phyloP scores from a whole-genome alignment of 2,329 filamentous ascomycete genomes.

The Alternaria arborescens region DNA sequence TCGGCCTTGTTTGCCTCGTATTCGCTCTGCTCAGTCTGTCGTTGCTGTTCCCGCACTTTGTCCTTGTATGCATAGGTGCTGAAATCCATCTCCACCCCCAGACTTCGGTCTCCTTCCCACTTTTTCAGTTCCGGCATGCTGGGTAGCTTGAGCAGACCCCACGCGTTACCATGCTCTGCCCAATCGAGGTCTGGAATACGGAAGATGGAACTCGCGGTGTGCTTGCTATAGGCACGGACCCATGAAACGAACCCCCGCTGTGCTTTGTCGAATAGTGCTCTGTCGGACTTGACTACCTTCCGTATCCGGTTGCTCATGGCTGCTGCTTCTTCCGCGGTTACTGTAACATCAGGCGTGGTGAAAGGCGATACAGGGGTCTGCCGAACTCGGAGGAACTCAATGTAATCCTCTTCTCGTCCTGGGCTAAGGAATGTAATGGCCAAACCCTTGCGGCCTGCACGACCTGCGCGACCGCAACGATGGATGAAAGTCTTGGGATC shows the following conservation, averaged over 20 bases:
- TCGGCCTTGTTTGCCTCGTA: slow-evolving; percentile 25
- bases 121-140: slow-evolving; percentile 84
- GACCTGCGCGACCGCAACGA: slow-evolving; percentile 69
- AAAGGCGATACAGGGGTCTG: slow-evolving; percentile 82
- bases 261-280: slow-evolving; percentile 82
- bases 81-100: slow-evolving; percentile 54
- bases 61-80: slow-evolving; percentile 56
- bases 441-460: slow-evolving; percentile 75
- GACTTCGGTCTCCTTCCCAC: slow-evolving; percentile 55
- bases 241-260: slow-evolving; percentile 93
- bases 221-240: slow-evolving; percentile 90
- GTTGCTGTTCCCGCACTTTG: slow-evolving; percentile 54
- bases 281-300: slow-evolving; percentile 65
- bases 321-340: slow-evolving; percentile 70
- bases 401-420: slow-evolving; percentile 86
- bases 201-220: slow-evolving; percentile 92
- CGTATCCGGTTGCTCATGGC: slow-evolving; percentile 69
- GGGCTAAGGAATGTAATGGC: slow-evolving; percentile 87
- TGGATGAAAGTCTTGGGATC: slow-evolving; percentile 86
- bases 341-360: slow-evolving; percentile 62
- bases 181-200: slow-evolving; percentile 82
- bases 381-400: slow-evolving; percentile 84
- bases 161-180: slow-evolving; percentile 79
- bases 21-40: slow-evolving; percentile 47
- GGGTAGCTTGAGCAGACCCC: slow-evolving; percentile 86